Base-by-base conservation (phyloP, 2,329 filamentous ascomycete genomes). In the Laburnicola sp. region DNA sequence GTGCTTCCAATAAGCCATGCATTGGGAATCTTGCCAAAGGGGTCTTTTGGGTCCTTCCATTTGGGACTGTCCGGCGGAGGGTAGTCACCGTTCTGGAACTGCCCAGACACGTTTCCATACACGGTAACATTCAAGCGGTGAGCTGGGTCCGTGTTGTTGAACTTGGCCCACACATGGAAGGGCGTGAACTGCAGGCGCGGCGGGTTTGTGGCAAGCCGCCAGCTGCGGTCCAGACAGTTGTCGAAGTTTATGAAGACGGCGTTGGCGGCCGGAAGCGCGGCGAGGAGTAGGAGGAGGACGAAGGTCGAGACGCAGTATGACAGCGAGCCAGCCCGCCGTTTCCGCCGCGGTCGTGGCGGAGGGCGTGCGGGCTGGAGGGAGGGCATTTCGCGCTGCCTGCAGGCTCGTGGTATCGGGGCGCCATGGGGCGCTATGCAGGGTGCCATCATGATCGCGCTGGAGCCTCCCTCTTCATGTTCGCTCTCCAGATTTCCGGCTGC, bases 91-190 rank as follows among this genome's bases (percentile, higher is more conserved):
- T 74, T 67, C 2, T 79, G 78, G 38, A 82, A 79, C 44, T 86
- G 84, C 40, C 94, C 94, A 6, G 87, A 89, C 27, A 97, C 91
- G 73, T 97, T 97, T 45, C 92, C 93, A 77, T 91, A 97, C 40
- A 96, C 82, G 1, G 86, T 94, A 48, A 97, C 77, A 56, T 83
- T 85, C 42, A 99, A 79, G 35, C 80, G 83, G 66, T 92, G 84
- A 44, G 76, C 80, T 3, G 82, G 70, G 56, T 82, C 75, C 10
- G 76, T 71, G 26, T 82, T 79, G 63, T 90, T 82, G 76, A 96
- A 96, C 21, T 76, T 75, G 50, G 89, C 93, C 63, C 89, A 85
- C 50, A 94, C 83, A 60, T 82, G 85, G 31, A 86, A 72, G 2
- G 94, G 92, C 9, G 85, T 79, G 77, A 93, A 96, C 76, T 97